Evolutionary conservation across 1,284 basidiomycete genomes (phyloP), one percentile per base, ranked within the genome.

Genomic region (Ceratobasidium sp.): DNA sequence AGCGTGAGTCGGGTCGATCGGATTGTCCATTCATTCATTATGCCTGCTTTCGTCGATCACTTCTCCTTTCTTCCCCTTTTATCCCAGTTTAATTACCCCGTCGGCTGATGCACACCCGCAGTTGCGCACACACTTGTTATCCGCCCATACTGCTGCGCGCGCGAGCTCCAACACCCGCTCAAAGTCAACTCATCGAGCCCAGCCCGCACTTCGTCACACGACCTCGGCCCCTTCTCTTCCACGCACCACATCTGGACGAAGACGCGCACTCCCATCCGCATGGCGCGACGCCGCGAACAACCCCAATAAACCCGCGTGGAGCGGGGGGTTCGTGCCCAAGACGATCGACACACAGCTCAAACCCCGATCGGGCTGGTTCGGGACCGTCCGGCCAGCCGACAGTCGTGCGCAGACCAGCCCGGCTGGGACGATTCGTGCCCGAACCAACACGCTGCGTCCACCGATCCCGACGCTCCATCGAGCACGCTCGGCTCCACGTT

Each of bases 401-500:
- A 45, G 10, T 32, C 59, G 28, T 43, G 18, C 28, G 16, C 59
- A 48, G 23, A 61, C 28, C 26, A 45, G 59, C 10, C 59, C 41
- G 23, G 14, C 43, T 3, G 41, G 26, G 41, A 28, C 59, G 43
- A 43, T 61, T 41, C 59, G 43, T 14, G 14, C 58, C 18, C 2
- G 58, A 30, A 39, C 4, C 4, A 39, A 39, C 36, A 39, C 36
- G 6, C 36, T 39, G 14, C 18, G 10, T 10, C 43, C 43, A 10
- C 43, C 8, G 18, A n/a, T n/a, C 43, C 61, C 61, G n/a, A 52
- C 61, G 46, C 6, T 65, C n/a, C 50, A 67, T 16, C 32, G 64
- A 4, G 48, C 48, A 8, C 62, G 62, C 28, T 65, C 62, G 46
- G 62, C 64, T 21, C 64, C 64, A 55, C 64, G 64, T 34, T 34